A percentile compares a stretch with the other conserved stretches of the same genome.
These are phyloP conservation scores for Beauveria sp. DNA, from an alignment of 2,329 filamentous ascomycete species.

Conservation along the genomic window DNA sequence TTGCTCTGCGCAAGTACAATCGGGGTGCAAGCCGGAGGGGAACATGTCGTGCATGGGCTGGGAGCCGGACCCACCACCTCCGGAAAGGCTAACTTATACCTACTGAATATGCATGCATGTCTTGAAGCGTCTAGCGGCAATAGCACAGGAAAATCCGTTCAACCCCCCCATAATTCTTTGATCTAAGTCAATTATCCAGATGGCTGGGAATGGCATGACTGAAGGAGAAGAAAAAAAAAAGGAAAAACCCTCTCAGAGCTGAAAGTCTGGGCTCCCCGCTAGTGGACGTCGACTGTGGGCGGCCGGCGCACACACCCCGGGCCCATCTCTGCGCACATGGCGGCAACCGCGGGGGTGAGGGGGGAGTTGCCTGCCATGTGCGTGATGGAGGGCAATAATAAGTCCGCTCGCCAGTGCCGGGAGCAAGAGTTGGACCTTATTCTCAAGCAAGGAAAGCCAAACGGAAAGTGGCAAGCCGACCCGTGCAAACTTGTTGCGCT, in stretches of 20 bases:
- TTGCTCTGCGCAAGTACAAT: neutral
- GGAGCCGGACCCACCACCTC: slow-evolving; percentile 4
- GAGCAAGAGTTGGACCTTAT: too few species aligned
- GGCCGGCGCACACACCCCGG: neutral
- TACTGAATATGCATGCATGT: neutral
- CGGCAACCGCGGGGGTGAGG: neutral
- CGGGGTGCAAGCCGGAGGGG: neutral
- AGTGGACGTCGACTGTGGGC: neutral
- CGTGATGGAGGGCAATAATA: neutral
- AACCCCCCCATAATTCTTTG: too few species aligned
- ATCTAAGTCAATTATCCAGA: too few species aligned
- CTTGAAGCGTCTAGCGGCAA: neutral
- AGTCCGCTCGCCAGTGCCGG: too few species aligned
- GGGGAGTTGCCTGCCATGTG: neutral
- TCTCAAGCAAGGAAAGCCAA: neutral
- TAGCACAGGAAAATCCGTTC: neutral
- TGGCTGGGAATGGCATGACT: too few species aligned
- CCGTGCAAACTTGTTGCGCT: neutral
- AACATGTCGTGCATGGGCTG: neutral
- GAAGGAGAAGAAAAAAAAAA: neutral
- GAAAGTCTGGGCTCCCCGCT: neutral
- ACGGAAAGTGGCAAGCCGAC: neutral
- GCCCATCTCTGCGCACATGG: neutral
- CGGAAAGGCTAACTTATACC: neutral
- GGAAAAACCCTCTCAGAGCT: neutral